These are phyloP conservation scores for Pythium rishiriense DNA, from an alignment of 352 stramenopile species.

Conservation along the genomic window DNA sequence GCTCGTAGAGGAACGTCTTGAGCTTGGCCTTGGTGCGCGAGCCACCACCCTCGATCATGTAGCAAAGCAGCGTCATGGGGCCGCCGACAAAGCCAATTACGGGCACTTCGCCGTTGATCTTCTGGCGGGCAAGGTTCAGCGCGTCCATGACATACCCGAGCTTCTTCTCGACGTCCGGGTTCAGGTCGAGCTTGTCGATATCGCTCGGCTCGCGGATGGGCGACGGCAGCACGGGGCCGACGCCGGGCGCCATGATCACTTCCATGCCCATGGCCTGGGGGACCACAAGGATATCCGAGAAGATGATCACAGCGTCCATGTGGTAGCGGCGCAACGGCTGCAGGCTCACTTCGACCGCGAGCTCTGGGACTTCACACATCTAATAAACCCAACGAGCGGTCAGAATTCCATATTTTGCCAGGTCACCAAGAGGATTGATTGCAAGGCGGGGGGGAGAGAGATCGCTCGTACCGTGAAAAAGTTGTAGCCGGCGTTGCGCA, in stretches of 20 bases:
- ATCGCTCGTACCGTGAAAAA: slow-evolving; percentile 81
- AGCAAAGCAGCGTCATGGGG: slow-evolving; percentile 97
- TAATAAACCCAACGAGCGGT: too few species aligned
- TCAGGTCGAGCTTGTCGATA: slow-evolving; percentile 89
- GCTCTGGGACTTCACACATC: slow-evolving; percentile 84
- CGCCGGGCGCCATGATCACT: slow-evolving; percentile 94
- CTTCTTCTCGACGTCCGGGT: slow-evolving; percentile 90
- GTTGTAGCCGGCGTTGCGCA: slow-evolving; percentile 81
- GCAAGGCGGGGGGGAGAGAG: too few species aligned
- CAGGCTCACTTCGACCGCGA: slow-evolving; percentile 96
- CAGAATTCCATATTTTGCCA: too few species aligned
- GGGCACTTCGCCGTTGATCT: slow-evolving; percentile 91
- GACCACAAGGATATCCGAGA: slow-evolving; percentile 99
- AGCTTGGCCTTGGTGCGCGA: slow-evolving; percentile 94
- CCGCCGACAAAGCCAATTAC: slow-evolving; percentile 98
- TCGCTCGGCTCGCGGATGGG: slow-evolving; percentile 86
- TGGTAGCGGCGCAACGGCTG: slow-evolving; percentile 94
- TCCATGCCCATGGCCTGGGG: slow-evolving; percentile 96
- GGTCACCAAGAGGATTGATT: too few species aligned
- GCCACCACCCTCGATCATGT: slow-evolving; percentile 97
- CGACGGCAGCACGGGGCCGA: slow-evolving; percentile 85
- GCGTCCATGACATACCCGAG: slow-evolving; percentile 96
- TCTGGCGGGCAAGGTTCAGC: slow-evolving; percentile 91
- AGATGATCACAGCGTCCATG: slow-evolving; percentile 98
- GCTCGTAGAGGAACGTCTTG: slow-evolving; percentile 94